A percentile compares a stretch with the other conserved stretches of the same genome.
phyloP scores from a whole-genome alignment of 179 eudicot genomes.

The Sideroxylon spinosum region DNA sequence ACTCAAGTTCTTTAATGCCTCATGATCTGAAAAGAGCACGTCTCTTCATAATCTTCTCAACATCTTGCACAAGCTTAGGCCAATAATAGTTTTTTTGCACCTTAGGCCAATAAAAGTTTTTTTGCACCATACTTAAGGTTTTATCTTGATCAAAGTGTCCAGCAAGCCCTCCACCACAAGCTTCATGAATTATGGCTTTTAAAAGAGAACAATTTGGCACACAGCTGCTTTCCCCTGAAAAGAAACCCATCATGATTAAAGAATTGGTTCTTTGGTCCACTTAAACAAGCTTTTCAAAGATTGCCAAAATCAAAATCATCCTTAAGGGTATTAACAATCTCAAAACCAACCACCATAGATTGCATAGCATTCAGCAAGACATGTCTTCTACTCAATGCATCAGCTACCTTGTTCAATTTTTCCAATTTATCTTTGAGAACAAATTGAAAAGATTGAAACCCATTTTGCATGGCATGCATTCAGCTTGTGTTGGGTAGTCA shows the following conservation, averaged over 20 bases:
- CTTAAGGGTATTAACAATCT: background rate
- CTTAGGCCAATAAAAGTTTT: slow-evolving; percentile 7
- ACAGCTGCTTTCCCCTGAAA: background rate
- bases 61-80: background rate
- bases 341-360: background rate
- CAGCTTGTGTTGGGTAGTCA: background rate
- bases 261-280: background rate
- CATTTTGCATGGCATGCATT: background rate
- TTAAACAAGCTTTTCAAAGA: background rate
- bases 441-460: background rate
- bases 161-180: background rate
- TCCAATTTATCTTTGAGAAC: background rate
- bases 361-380: background rate
- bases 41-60: background rate
- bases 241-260: background rate
- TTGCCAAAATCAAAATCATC: background rate
- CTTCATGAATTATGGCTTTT: slow-evolving; percentile 4
- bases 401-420: background rate
- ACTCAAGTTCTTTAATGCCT: background rate
- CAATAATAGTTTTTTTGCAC: slow-evolving; percentile 5
- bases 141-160: slow-evolving; percentile 10
- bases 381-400: background rate
- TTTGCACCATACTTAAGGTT: background rate
- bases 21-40: background rate
- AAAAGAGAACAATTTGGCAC: background rate